Percentiles rank a stretch among this genome's conserved stretches.
Conservation (phyloP, 2,329 filamentous ascomycete species). For the Neonectria sp. region DNA sequence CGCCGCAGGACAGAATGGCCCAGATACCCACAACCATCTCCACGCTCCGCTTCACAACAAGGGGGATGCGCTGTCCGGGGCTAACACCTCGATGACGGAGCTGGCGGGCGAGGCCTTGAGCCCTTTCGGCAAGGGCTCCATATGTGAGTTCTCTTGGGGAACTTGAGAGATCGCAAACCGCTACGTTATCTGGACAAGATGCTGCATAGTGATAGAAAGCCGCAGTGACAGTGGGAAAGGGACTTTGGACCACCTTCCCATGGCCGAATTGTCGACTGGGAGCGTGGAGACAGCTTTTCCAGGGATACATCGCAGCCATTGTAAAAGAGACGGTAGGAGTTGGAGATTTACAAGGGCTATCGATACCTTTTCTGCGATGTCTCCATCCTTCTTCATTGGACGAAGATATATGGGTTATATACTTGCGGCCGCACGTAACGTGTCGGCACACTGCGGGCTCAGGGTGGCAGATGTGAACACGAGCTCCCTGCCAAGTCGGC, state of each 20-base stretch:
- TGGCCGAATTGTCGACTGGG: conserved; percentile 33
- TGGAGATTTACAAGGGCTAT: conserved; percentile 30
- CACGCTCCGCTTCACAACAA: conserved; percentile 68
- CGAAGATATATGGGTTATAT: conserved; percentile 26
- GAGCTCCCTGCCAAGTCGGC: conserved; percentile 18
- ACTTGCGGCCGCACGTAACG: conserved; percentile 5
- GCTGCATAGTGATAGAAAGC: conserved; percentile 58
- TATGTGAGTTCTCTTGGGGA: conserved; percentile 59
- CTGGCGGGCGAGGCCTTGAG: conserved; percentile 59
- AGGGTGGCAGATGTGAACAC: conserved; percentile 18
- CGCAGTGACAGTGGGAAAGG: conserved; percentile 57
- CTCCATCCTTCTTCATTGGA: background rate
- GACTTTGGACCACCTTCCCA: conserved; percentile 43
- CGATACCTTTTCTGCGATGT: conserved; percentile 19
- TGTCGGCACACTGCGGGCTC: conserved; percentile 5
- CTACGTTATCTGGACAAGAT: conserved; percentile 54
- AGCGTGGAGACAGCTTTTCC: conserved; percentile 20
- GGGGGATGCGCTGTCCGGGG: conserved; percentile 64
- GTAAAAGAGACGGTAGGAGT: conserved; percentile 36
- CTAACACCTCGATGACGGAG: conserved; percentile 57
- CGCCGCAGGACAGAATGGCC: conserved; percentile 69
- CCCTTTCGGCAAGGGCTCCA: conserved; percentile 58
- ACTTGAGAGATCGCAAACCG: conserved; percentile 56
- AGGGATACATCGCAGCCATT: conserved; percentile 22
- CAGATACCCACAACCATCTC: conserved; percentile 72